phyloP scores from a whole-genome alignment of 768 basidiomycete species.

The Boletus insuetus region DNA sequence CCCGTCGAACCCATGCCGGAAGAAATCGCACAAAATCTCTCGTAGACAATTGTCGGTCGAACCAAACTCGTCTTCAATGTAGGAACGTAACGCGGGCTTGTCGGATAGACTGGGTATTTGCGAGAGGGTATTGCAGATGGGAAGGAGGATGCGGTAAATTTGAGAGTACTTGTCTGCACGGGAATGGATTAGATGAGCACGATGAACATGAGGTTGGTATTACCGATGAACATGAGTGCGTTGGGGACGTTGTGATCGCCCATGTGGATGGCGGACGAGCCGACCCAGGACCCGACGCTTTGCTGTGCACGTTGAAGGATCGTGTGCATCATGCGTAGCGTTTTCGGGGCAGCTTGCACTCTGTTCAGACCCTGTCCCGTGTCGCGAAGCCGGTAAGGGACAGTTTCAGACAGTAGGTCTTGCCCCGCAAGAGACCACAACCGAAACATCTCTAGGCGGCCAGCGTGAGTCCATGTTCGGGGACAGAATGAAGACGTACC shows the following conservation, averaged over 20 bases:
- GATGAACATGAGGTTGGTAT: not conserved
- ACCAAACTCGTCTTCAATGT: slow-evolving; percentile 82
- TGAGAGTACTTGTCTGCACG: slow-evolving; percentile 79
- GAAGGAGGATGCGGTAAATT: slow-evolving; percentile 85
- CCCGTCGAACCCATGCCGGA: slow-evolving; percentile 85
- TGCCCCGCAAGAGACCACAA: slow-evolving; percentile 80
- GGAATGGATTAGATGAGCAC: not conserved
- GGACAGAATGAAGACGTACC: slow-evolving; percentile 41
- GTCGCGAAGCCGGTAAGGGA: slow-evolving; percentile 78
- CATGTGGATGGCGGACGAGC: slow-evolving; percentile 87
- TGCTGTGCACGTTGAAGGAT: slow-evolving; percentile 82
- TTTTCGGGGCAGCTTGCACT: slow-evolving; percentile 83
- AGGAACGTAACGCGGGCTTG: slow-evolving; percentile 69
- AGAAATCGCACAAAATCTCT: slow-evolving; percentile 82
- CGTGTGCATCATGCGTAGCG: slow-evolving; percentile 85
- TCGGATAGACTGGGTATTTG: slow-evolving; percentile 65
- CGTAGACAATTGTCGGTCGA: slow-evolving; percentile 63
- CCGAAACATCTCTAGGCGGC: slow-evolving; percentile 74
- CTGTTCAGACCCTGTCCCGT: slow-evolving; percentile 91
- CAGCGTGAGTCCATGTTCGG: not conserved
- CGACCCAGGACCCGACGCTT: slow-evolving; percentile 81
- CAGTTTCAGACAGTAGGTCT: slow-evolving; percentile 73
- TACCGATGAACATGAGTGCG: slow-evolving; percentile 81
- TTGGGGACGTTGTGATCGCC: slow-evolving; percentile 65
- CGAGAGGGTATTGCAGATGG: slow-evolving; percentile 77